Percentiles rank a stretch among this genome's conserved stretches.
Evolutionary conservation across 176 grass and related monocot genomes (phyloP).

Genomic region (Bromus sterilis): DNA sequence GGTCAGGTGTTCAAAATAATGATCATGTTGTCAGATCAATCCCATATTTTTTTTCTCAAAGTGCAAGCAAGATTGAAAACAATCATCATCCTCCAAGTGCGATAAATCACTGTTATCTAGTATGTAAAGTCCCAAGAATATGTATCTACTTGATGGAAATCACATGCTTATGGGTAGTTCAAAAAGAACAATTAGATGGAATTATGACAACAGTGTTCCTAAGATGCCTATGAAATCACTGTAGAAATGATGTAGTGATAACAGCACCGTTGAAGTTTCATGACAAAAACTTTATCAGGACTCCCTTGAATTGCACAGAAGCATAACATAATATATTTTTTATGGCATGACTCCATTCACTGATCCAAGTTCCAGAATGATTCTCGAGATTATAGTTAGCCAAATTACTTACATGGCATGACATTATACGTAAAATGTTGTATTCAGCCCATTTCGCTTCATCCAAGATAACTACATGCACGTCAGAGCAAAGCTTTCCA

Average conservation of each 20-base stretch:
- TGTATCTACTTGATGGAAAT: background rate
- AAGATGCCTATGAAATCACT: background rate
- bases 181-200: background rate
- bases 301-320: background rate
- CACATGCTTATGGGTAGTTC: background rate
- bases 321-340: background rate
- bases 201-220: background rate
- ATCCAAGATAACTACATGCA: slow-evolving; percentile 1
- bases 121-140: background rate
- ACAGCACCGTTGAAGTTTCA: background rate
- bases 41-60: background rate
- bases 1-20: background rate
- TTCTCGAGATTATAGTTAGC: background rate
- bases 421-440: too few relatives aligned
- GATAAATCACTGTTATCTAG: background rate
- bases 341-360: background rate
- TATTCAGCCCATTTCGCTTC: too few relatives aligned
- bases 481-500: background rate
- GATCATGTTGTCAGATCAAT: background rate
- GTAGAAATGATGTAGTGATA: background rate
- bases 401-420: background rate
- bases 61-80: background rate
- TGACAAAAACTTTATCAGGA: background rate
- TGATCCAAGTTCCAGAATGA: background rate
- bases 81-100: background rate